Evolutionary conservation across 2,329 filamentous ascomycete genomes (phyloP).

Genomic region (Diaporthe velutina): DNA sequence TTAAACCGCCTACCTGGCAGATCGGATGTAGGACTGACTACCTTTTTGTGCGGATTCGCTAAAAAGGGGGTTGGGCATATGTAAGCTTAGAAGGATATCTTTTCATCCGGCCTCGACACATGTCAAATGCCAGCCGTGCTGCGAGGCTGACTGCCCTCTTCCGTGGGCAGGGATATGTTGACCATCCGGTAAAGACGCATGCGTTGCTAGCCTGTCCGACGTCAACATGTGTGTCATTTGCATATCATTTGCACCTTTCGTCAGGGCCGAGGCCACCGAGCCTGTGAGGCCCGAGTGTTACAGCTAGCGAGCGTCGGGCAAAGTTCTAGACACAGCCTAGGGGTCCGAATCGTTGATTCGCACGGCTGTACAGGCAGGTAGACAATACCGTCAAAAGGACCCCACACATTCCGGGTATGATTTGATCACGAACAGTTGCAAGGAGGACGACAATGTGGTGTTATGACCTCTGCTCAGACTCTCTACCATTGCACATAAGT

Average conservation of each 20-base stretch:
- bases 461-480: neutral
- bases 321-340: neutral
- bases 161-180: constrained; percentile 16
- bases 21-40: neutral
- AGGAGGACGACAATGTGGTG: neutral
- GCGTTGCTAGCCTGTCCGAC: neutral
- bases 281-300: constrained; percentile 18
- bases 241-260: neutral
- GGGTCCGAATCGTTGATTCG: neutral
- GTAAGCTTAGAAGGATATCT: neutral
- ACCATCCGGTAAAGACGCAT: neutral
- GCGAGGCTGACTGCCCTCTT: constrained; percentile 16
- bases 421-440: neutral
- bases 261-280: constrained; percentile 10
- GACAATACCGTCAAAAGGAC: neutral
- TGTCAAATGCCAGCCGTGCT: neutral
- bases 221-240: constrained; percentile 4
- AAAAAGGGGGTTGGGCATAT: neutral
- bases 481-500: neutral
- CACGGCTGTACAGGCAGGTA: neutral
- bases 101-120: constrained; percentile 4
- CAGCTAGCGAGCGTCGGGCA: neutral
- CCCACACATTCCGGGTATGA: neutral
- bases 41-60: neutral
- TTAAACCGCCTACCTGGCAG: neutral